phyloP scores from a whole-genome alignment of 2,329 filamentous ascomycete genomes.

The Sclerotinia spermophila region DNA sequence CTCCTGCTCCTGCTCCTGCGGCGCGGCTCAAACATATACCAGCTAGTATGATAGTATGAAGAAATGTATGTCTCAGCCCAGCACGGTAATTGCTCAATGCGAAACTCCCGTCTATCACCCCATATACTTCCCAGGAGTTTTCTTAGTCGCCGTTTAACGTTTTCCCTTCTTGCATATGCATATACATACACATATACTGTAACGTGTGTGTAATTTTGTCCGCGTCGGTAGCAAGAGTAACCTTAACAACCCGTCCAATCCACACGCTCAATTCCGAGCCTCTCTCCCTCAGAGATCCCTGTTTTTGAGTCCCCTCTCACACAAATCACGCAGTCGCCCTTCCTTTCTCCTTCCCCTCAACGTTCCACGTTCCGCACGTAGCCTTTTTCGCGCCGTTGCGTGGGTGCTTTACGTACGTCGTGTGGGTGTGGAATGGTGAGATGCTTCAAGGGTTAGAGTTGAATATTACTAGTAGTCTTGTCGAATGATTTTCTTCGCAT shows the following conservation, averaged over 20 bases:
- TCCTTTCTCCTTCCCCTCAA: constrained; percentile 6
- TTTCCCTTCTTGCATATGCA: constrained; percentile 10
- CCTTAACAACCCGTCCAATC: background rate
- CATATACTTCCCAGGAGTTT: background rate
- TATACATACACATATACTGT: background rate
- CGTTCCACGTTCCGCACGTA: constrained; percentile 8
- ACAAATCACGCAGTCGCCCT: constrained; percentile 6
- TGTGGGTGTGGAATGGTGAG: background rate
- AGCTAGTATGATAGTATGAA: background rate
- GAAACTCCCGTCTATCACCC: background rate
- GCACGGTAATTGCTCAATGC: background rate
- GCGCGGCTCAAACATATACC: background rate
- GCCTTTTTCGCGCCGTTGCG: background rate
- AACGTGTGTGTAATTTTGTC: background rate
- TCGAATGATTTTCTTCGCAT: background rate
- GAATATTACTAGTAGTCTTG: too few species aligned
- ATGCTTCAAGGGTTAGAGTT: background rate
- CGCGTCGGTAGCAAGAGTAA: background rate
- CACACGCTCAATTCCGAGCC: background rate
- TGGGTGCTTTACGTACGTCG: background rate
- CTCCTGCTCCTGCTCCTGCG: constrained; percentile 1
- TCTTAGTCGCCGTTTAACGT: constrained; percentile 15
- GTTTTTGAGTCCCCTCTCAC: background rate
- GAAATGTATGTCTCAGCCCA: constrained; percentile 9
- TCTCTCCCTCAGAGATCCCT: background rate